phyloP scores from a whole-genome alignment of 495 filamentous ascomycete genomes.

The Neurospora pannonica region DNA sequence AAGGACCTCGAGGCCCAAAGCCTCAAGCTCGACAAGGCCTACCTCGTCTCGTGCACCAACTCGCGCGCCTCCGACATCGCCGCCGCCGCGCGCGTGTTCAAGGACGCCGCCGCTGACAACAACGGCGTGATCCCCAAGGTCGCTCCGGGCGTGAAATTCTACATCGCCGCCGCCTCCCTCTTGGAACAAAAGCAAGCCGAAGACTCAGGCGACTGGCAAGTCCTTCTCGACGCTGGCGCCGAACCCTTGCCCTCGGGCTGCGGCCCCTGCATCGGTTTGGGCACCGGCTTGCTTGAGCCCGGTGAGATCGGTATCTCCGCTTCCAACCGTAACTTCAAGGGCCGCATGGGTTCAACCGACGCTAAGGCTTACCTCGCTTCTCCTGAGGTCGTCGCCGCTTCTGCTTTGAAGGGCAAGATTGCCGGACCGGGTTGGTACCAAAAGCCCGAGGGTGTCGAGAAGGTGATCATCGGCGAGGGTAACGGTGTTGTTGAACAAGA shows the following conservation, averaged over 20 bases:
- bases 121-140: slow-evolving; percentile 58
- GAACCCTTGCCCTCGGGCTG: slow-evolving; percentile 68
- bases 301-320: slow-evolving; percentile 87
- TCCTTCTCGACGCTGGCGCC: slow-evolving; percentile 71
- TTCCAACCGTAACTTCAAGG: slow-evolving; percentile 89
- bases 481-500: slow-evolving; percentile 53
- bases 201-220: slow-evolving; percentile 80
- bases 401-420: slow-evolving; percentile 69
- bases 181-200: slow-evolving; percentile 74
- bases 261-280: slow-evolving; percentile 85
- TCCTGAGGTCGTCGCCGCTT: slow-evolving; percentile 88
- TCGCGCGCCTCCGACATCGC: slow-evolving; percentile 72
- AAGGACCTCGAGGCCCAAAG: slow-evolving; percentile 58
- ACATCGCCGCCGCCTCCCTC: slow-evolving; percentile 80
- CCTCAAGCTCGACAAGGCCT: slow-evolving; percentile 77
- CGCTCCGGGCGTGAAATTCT: slow-evolving; percentile 71
- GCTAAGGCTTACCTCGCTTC: slow-evolving; percentile 84
- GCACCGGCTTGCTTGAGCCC: slow-evolving; percentile 71
- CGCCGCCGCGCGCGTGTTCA: slow-evolving; percentile 79
- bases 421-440: slow-evolving; percentile 75
- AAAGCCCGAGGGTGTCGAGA: slow-evolving; percentile 53
- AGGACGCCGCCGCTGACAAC: slow-evolving; percentile 50
- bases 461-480: slow-evolving; percentile 62
- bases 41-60: slow-evolving; percentile 91
- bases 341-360: slow-evolving; percentile 75